Evolutionary conservation across 345 rosid species (phyloP).

Genomic region (Raphanus sativus): DNA sequence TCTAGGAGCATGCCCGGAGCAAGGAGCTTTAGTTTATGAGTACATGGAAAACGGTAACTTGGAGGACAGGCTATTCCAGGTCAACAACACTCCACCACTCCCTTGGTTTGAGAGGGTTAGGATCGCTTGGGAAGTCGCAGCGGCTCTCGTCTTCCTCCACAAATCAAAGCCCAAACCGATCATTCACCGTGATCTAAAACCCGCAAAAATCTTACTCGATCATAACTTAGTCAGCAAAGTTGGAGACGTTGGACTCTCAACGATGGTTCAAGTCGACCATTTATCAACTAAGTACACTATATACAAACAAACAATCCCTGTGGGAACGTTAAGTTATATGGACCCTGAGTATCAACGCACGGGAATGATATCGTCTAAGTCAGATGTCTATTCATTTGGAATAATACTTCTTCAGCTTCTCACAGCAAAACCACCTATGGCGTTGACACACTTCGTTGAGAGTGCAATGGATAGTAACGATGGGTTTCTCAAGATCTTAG

Average conservation of each 20-base stretch:
- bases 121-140: conserved; percentile 91
- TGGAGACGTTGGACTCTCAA: conserved; percentile 86
- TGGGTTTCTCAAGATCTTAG: conserved; percentile 53
- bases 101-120: conserved; percentile 82
- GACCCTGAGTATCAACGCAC: conserved; percentile 95
- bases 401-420: conserved; percentile 74
- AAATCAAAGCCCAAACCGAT: conserved; percentile 72
- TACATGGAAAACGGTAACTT: conserved; percentile 90
- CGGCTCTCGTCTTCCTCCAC: conserved; percentile 81
- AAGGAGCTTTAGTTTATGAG: conserved; percentile 79
- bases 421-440: conserved; percentile 82
- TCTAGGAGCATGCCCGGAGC: conserved; percentile 86
- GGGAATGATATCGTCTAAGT: conserved; percentile 66
- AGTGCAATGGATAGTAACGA: conserved; percentile 52
- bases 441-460: conserved; percentile 65
- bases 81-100: conserved; percentile 56
- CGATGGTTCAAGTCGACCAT: conserved; percentile 50
- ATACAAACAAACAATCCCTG: conserved; percentile 61
- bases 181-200: conserved; percentile 91
- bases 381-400: conserved; percentile 85
- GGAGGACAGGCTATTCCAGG: conserved; percentile 61
- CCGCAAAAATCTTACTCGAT: conserved; percentile 89
- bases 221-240: conserved; percentile 82
- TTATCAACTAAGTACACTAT: conserved; percentile 38
- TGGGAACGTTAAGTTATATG: conserved; percentile 79